Base-by-base conservation (phyloP, 495 filamentous ascomycete genomes). In the Hapsidospora chrysogenum region DNA sequence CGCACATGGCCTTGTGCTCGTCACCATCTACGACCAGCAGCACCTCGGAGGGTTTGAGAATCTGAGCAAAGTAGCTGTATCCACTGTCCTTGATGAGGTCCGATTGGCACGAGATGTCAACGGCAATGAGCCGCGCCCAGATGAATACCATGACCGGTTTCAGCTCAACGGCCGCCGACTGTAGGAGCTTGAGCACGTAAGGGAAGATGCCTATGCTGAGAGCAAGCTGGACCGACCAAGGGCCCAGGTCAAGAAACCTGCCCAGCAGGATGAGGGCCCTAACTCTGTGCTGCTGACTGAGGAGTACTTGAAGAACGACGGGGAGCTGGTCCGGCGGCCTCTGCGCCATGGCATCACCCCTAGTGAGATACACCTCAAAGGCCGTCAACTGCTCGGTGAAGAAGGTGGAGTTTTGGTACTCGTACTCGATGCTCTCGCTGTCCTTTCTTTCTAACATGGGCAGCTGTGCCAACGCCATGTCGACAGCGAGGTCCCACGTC, bases 121-220 rank as follows among this genome's bases (percentile, higher is more conserved):
- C 92, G 26, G 89, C 89, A 43, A 99, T 75, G 25, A 99, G 86
- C 33, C 89, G 72, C 9, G 92, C 85, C 89, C 89, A 99, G 41
- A 99, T 99, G 56, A 96, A 99, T 14, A 99, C 85, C 87, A 99
- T 95, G 17, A 95, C 86, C 1, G 89, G 86, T 48, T 96, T 96
- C 33, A 99, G 60, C 51, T 99, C 89, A 31, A 82, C 69, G 0
- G 89, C 89, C 31, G 87, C 85, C 6, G 92, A 96, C 48, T 96
- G 92, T 17, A 99, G 63, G 23, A 99, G 64, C 51, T 96, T 96
- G 13, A 96, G 64, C 5, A 99, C 89, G 44, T 99, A 99, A 0
- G 89, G 89, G 55, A 99, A 99, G 32, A 99, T 99, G 19, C 89
- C 89, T 40, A 99, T 99, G 48, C 84, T 92, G 15, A 99, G 60